Conservation (phyloP, 73 alveolate species). For the Symbiodinium pilosum region DNA sequence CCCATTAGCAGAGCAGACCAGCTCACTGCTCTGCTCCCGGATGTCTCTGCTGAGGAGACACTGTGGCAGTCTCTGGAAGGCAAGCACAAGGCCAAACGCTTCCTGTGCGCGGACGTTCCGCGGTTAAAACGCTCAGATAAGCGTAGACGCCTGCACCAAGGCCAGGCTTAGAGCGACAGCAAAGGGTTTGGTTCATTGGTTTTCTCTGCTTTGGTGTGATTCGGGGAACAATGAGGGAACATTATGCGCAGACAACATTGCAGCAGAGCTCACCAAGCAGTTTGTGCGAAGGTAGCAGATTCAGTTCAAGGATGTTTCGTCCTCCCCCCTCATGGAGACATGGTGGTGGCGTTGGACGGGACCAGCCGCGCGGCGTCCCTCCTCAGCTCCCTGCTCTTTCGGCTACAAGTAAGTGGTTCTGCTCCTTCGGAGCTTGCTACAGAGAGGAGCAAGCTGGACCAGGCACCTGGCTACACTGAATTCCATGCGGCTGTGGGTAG, state of each 20-base stretch:
- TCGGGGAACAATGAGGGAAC: too few relatives aligned
- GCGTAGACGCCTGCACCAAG: not conserved
- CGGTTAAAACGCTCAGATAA: not conserved
- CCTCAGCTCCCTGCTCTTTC: not conserved
- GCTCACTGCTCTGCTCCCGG: not conserved
- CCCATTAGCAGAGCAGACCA: not conserved
- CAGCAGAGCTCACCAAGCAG: too few relatives aligned
- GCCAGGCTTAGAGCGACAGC: not conserved
- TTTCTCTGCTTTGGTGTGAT: not conserved
- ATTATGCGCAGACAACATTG: too few relatives aligned
- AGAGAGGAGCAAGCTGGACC: not conserved
- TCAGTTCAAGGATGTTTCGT: not conserved
- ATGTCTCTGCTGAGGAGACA: not conserved
- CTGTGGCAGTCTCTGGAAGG: not conserved
- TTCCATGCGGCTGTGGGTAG: not conserved
- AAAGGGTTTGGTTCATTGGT: too few relatives aligned
- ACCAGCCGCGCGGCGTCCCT: slow-evolving; percentile 40
- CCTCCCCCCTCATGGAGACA: not conserved
- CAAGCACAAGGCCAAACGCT: not conserved
- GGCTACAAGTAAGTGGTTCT: not conserved
- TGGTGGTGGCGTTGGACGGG: not conserved
- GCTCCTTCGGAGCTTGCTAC: not conserved
- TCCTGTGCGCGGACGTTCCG: not conserved
- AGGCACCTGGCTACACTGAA: not conserved
- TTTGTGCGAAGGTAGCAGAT: too few relatives aligned